Percentiles rank a stretch among this genome's conserved stretches.
Conservation (phyloP, 2,329 filamentous ascomycete genomes). For the Tricladium varicosporioides region DNA sequence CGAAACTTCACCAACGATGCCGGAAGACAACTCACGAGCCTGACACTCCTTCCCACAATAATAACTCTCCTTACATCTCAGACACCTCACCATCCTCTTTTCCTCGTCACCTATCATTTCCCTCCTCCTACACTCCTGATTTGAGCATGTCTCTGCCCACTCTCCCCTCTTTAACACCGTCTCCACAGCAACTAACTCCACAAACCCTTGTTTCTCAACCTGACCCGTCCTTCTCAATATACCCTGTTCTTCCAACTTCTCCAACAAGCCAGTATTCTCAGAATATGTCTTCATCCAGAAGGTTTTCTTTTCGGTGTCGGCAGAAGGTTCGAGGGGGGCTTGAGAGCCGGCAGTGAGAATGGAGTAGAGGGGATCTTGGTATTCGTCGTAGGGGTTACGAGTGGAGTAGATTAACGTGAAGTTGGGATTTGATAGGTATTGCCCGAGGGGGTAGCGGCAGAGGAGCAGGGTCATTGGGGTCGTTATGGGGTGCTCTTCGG, state of each 20-base stretch:
- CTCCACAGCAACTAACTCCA: constrained; percentile 3
- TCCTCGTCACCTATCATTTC: neutral
- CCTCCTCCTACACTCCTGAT: neutral
- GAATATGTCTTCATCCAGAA: constrained; percentile 18
- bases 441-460: constrained; percentile 4
- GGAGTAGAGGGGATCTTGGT: constrained; percentile 6
- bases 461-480: constrained; percentile 9
- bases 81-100: constrained; percentile 3
- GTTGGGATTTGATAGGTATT: constrained; percentile 10
- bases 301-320: neutral
- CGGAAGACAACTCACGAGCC: neutral
- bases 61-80: constrained; percentile 1
- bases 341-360: constrained; percentile 6
- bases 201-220: constrained; percentile 1
- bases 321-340: neutral
- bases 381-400: constrained; percentile 5
- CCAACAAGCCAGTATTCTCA: constrained; percentile 7
- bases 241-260: neutral
- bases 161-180: neutral
- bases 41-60: constrained; percentile 9
- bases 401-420: constrained; percentile 9
- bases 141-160: constrained; percentile 2
- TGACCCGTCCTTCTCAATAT: constrained; percentile 6
- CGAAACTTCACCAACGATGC: too few relatives aligned
- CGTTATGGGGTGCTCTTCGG: constrained; percentile 3